Evolutionary conservation across 148 eudicot species (phyloP), one percentile per base, ranked within the genome.

Genomic region (Silene uniflora): DNA sequence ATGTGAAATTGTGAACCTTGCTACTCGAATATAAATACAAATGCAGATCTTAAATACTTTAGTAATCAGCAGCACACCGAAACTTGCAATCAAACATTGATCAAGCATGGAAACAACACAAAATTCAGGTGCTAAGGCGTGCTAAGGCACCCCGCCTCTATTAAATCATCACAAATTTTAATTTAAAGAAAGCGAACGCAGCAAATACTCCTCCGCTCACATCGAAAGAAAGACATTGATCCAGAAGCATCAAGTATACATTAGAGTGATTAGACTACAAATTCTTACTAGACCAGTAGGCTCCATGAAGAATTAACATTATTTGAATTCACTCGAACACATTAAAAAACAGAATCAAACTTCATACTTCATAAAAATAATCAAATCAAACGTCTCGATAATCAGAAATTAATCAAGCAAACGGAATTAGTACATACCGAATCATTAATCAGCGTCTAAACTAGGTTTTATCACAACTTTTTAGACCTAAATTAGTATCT

Each of bases 51-150:
- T 16, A 70, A 52, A 10, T 60, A 44, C 0, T 7, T 27, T 32
- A 12, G 13, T 3, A 39, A 66, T 13, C 11, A 27, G 0, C 39
- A 67, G 10, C 23, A 39, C 17, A 46, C 52, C 14, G 12, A 32
- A 70, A 7, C 60, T 70, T 3, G 71, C 68, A 27, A 62, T 19
- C 73, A 56, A 73, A 62, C 71, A 7, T 27, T 22, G 17, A 10
- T 12, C n/a, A 25, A 17, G 25, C 61, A 61, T 14, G 11, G 44
- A 29, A 27, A 39, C 10, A 35, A 54, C 13, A 62, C 35, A 14
- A 76, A 10, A 60, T 39, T 1, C 17, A 71, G 13, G 0, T 0
- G 73, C 18, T 19, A 73, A 58, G 56, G 21, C n/a, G 0, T 0
- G 73, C 18, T 19, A 73, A 58, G 56, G 21, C n/a, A 73, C 44